phyloP scores from a whole-genome alignment of 768 basidiomycete species.

The Termitomyces bulborhizus region DNA sequence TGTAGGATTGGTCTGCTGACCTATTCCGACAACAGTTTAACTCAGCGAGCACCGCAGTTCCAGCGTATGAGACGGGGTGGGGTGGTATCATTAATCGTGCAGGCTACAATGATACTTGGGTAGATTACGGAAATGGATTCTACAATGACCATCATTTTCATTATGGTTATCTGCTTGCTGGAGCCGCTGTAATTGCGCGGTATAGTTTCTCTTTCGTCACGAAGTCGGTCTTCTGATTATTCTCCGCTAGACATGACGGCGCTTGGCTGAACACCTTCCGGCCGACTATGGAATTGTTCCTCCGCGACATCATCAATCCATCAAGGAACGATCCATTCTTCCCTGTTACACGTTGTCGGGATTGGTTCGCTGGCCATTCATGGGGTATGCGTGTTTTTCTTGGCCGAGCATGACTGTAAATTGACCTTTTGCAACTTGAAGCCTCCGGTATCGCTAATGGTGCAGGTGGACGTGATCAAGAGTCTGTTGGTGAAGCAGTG shows the following conservation, averaged over 20 bases:
- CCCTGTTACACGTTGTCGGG: slow-evolving; percentile 23
- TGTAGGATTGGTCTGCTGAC: background rate
- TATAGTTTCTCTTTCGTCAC: slow-evolving; percentile 6
- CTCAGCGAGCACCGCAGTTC: slow-evolving; percentile 15
- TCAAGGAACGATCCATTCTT: slow-evolving; percentile 25
- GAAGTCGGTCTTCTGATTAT: background rate
- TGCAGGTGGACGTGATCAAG: slow-evolving; percentile 27
- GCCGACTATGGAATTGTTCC: slow-evolving; percentile 20
- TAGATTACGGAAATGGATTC: slow-evolving; percentile 28
- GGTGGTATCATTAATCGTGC: slow-evolving; percentile 28
- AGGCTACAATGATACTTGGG: slow-evolving; percentile 22
- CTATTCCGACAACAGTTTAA: slow-evolving; percentile 9
- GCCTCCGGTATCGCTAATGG: slow-evolving; percentile 29
- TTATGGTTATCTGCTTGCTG: slow-evolving; percentile 27
- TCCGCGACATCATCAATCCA: slow-evolving; percentile 28
- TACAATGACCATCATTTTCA: slow-evolving; percentile 33
- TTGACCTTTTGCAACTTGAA: slow-evolving; percentile 3
- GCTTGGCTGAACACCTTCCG: slow-evolving; percentile 21
- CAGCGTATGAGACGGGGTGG: slow-evolving; percentile 29
- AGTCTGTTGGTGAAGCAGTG: slow-evolving; percentile 26
- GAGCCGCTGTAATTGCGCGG: slow-evolving; percentile 26
- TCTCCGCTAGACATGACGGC: background rate
- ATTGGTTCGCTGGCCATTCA: slow-evolving; percentile 32
- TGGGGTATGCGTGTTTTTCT: slow-evolving; percentile 21
- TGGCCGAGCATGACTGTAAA: background rate